A percentile compares a stretch with the other conserved stretches of the same genome.
Conservation (phyloP, 148 eudicot species). For the Spergularia marina region DNA sequence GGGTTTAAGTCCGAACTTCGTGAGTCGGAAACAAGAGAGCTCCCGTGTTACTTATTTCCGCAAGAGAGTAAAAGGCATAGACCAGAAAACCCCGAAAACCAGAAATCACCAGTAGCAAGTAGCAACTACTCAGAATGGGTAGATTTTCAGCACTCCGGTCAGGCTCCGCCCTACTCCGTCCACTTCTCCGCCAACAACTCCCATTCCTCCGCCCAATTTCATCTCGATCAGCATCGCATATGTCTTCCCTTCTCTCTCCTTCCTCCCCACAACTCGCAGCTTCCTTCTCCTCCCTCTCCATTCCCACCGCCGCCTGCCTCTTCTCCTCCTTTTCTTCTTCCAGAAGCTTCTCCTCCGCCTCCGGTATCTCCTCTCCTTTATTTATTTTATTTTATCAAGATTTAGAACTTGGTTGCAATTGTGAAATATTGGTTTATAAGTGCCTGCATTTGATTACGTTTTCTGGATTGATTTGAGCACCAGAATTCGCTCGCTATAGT, state of each 20-base stretch:
- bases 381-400: too few species aligned
- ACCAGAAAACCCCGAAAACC: too few species aligned
- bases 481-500: too few species aligned
- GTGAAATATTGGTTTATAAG: too few species aligned
- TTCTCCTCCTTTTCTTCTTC: slow-evolving; percentile 21
- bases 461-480: too few species aligned
- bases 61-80: too few species aligned
- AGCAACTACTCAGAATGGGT: neutral
- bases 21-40: too few species aligned
- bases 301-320: slow-evolving; percentile 26
- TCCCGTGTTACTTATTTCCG: too few species aligned
- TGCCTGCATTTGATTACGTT: too few species aligned
- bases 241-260: slow-evolving; percentile 5
- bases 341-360: slow-evolving; percentile 26
- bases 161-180: neutral
- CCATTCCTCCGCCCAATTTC: neutral
- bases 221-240: neutral
- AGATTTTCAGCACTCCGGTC: neutral
- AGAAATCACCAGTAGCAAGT: too few species aligned
- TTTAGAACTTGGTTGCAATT: too few species aligned
- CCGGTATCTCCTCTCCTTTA: slow-evolving; percentile 13
- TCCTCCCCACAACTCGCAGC: neutral
- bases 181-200: neutral
- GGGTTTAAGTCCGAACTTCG: too few species aligned
- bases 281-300: slow-evolving; percentile 14